These are phyloP conservation scores for Brassica carinata DNA, from an alignment of 345 rosid genomes.

Conservation along the genomic window DNA sequence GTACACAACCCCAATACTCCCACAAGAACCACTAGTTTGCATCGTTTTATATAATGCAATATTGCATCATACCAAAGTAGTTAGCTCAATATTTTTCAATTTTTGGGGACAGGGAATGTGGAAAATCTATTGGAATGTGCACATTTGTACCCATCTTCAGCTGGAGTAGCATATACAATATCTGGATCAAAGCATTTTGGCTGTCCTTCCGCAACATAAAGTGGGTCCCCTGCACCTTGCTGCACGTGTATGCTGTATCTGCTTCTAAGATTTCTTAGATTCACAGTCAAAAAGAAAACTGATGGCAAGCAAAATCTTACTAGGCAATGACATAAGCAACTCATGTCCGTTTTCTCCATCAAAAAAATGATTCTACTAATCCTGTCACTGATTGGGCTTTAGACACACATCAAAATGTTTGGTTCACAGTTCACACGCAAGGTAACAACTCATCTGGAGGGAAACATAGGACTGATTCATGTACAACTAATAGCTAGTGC, in stretches of 20 bases:
- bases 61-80: background rate
- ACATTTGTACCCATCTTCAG: conserved; percentile 63
- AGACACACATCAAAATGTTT: background rate
- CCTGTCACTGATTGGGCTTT: background rate
- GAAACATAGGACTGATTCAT: background rate
- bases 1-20: background rate
- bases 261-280: background rate
- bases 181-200: conserved; percentile 57
- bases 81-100: background rate
- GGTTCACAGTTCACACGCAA: background rate
- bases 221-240: conserved; percentile 68
- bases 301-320: background rate
- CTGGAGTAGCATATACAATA: conserved; percentile 48
- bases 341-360: background rate
- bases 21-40: background rate
- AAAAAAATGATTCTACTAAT: background rate
- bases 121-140: background rate
- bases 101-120: background rate
- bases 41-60: background rate
- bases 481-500: background rate
- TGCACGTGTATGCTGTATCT: conserved; percentile 18
- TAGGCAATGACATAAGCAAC: background rate
- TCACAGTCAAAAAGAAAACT: background rate
- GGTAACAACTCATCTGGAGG: background rate
- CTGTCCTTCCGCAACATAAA: conserved; percentile 65